phyloP scores from a whole-genome alignment of 73 alveolate genomes.

The Paramecium caudatum region DNA sequence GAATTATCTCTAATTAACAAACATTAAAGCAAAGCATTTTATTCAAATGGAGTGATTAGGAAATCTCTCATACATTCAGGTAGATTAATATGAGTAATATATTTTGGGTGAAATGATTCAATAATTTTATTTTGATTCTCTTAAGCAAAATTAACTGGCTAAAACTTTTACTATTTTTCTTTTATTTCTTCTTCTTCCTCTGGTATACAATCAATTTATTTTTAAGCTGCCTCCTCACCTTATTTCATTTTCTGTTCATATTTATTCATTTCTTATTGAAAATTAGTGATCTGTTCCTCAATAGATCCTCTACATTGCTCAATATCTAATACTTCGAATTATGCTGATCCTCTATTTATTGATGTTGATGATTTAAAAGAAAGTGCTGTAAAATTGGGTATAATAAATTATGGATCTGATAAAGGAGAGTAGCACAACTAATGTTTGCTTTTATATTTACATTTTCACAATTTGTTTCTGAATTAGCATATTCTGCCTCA shows the following conservation, averaged over 20 bases:
- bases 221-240: neutral
- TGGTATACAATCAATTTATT: neutral
- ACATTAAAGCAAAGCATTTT: neutral
- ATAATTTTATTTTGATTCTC: no score
- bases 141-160: no score
- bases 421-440: no score
- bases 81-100: neutral
- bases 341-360: no score
- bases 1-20: neutral
- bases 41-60: neutral
- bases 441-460: no score
- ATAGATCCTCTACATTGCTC: slow-evolving; percentile 33
- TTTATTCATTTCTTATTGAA: neutral
- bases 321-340: slow-evolving; percentile 15
- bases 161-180: no score
- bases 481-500: neutral
- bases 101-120: neutral
- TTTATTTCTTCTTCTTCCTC: no score
- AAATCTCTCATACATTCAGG: slow-evolving; percentile 26
- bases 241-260: neutral
- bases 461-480: neutral
- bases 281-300: no score
- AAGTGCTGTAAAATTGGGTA: no score
- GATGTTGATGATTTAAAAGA: no score
- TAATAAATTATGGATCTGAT: no score